phyloP scores from a whole-genome alignment of 1,284 basidiomycete species.

The Trametes pubescens region DNA sequence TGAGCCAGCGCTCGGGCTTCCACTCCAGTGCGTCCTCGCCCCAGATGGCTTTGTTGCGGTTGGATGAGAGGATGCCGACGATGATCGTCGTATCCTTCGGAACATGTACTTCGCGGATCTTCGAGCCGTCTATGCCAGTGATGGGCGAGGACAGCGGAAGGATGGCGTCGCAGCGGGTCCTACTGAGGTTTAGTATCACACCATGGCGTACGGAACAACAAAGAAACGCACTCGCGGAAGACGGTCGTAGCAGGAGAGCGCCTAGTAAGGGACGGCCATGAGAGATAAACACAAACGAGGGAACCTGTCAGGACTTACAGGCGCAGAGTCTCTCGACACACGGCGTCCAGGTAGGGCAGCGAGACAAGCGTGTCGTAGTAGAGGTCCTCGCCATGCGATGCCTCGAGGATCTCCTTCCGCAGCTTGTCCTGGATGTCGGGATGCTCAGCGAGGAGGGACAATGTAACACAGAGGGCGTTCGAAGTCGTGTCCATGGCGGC shows the following conservation, averaged over 20 bases:
- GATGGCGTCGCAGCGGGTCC: slow-evolving; percentile 30
- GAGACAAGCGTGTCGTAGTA: slow-evolving; percentile 27
- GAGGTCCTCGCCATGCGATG: slow-evolving; percentile 22
- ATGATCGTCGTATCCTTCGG: slow-evolving; percentile 26
- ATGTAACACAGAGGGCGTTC: slow-evolving; percentile 27
- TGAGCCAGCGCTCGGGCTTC: slow-evolving; percentile 38
- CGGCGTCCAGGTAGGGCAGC: slow-evolving; percentile 34
- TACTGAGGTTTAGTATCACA: background rate
- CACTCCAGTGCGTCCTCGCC: slow-evolving; percentile 36
- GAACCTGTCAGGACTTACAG: slow-evolving; percentile 13
- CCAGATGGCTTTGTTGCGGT: slow-evolving; percentile 32
- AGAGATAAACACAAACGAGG: background rate
- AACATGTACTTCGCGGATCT: slow-evolving; percentile 27
- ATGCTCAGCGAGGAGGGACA: slow-evolving; percentile 25
- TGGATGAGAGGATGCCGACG: slow-evolving; percentile 27
- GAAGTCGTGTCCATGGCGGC: slow-evolving; percentile 33
- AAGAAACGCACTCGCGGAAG: slow-evolving; percentile 8
- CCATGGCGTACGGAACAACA: too few species aligned
- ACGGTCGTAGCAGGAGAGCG: slow-evolving; percentile 1
- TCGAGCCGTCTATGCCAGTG: slow-evolving; percentile 18
- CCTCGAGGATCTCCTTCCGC: slow-evolving; percentile 25
- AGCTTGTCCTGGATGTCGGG: slow-evolving; percentile 28
- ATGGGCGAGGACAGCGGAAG: slow-evolving; percentile 34
- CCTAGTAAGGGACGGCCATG: background rate
- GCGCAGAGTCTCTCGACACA: slow-evolving; percentile 32